phyloP scores from a whole-genome alignment of 78 protist genomes.

The Tieghemostelium lacteum region DNA sequence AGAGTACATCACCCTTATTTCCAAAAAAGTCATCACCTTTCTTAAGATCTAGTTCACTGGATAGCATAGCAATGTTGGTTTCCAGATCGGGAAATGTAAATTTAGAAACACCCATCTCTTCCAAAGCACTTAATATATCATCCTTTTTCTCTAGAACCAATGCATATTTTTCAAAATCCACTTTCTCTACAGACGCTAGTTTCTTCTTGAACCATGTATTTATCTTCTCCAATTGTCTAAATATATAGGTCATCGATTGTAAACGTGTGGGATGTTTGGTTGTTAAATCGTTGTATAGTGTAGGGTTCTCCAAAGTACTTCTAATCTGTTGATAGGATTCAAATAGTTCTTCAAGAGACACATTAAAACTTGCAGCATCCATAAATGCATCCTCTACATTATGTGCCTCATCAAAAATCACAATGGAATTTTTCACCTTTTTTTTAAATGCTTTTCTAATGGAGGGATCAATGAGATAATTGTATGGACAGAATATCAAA shows the following conservation, averaged over 20 bases:
- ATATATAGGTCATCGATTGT: neutral
- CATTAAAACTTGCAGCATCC: constrained; percentile 48
- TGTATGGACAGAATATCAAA: constrained; percentile 97
- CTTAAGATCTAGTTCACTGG: neutral
- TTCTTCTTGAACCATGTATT: constrained; percentile 6
- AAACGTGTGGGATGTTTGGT: neutral
- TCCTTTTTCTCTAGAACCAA: neutral
- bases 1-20: neutral
- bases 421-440: constrained; percentile 30
- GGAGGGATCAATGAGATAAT: constrained; percentile 93
- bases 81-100: neutral
- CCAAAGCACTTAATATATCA: neutral
- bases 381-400: constrained; percentile 68
- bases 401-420: constrained; percentile 96
- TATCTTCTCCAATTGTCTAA: neutral
- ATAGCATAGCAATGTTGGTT: neutral
- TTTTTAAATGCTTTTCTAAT: constrained; percentile 48
- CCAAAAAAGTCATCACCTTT: neutral
- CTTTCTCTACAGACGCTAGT: neutral
- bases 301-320: neutral
- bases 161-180: constrained; percentile 44
- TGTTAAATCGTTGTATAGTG: neutral
- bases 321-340: neutral
- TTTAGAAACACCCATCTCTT: neutral
- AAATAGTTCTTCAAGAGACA: constrained; percentile 20